Conservation (phyloP, 352 stramenopile genomes). For the Hyaloperonospora brassicae region DNA sequence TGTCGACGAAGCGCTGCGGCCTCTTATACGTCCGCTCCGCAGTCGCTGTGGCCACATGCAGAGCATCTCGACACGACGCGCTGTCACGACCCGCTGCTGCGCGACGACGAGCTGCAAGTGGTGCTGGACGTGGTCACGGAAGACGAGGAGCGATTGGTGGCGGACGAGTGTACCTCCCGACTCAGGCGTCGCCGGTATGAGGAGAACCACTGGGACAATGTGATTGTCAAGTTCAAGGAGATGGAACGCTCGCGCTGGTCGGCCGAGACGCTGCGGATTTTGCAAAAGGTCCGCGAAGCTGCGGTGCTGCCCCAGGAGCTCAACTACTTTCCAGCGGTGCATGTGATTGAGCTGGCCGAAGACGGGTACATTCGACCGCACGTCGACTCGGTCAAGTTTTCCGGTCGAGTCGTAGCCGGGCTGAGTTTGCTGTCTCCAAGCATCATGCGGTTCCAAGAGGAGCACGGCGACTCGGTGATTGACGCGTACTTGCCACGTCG, state of each 20-base stretch:
- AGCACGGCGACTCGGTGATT: constrained; percentile 60
- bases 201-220: constrained; percentile 75
- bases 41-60: constrained; percentile 25
- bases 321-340: constrained; percentile 61
- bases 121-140: constrained; percentile 63
- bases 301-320: constrained; percentile 53
- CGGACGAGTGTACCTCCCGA: constrained; percentile 59
- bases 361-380: constrained; percentile 83
- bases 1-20: too few species aligned
- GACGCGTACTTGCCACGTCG: constrained; percentile 59
- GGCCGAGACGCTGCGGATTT: constrained; percentile 47
- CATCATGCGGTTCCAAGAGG: constrained; percentile 83
- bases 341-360: constrained; percentile 76
- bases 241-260: constrained; percentile 83
- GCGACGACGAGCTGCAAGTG: constrained; percentile 51
- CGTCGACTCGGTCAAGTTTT: constrained; percentile 86
- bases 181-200: constrained; percentile 73
- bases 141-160: constrained; percentile 60
- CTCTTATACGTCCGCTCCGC: neutral
- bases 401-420: constrained; percentile 64
- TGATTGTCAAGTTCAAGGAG: constrained; percentile 86
- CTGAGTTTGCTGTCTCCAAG: constrained; percentile 67
- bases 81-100: constrained; percentile 50
- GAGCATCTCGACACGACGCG: constrained; percentile 51
- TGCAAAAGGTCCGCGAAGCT: constrained; percentile 55